phyloP scores from a whole-genome alignment of 257 asterid species.

The Hygrophila difformis region DNA sequence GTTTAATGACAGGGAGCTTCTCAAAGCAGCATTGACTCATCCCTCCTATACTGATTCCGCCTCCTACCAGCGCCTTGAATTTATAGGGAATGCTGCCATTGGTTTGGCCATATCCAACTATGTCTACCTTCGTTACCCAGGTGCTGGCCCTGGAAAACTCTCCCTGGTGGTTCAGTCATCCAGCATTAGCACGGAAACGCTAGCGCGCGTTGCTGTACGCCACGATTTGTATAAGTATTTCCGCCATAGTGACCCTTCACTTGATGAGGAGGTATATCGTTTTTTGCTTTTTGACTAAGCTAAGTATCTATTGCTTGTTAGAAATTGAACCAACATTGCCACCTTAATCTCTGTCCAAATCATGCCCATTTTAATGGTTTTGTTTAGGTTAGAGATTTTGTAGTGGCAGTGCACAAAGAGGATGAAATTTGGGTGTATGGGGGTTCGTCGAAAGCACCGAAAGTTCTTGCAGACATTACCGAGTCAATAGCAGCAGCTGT shows the following conservation, averaged over 20 bases:
- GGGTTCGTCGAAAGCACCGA: slow-evolving; percentile 70
- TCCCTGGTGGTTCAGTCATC: slow-evolving; percentile 63
- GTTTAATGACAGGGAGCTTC: slow-evolving; percentile 37
- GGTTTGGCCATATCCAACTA: slow-evolving; percentile 48
- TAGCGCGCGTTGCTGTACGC: slow-evolving; percentile 71
- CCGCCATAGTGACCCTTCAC: slow-evolving; percentile 42
- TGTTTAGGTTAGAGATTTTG: slow-evolving; percentile 65
- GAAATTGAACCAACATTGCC: slow-evolving; percentile 15
- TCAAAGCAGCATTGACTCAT: slow-evolving; percentile 72
- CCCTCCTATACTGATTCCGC: slow-evolving; percentile 47
- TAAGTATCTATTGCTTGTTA: no score
- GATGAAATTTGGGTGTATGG: slow-evolving; percentile 45
- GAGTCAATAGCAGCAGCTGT: slow-evolving; percentile 72
- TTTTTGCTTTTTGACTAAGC: background rate
- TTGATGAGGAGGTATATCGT: slow-evolving; percentile 39
- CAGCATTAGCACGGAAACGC: slow-evolving; percentile 72
- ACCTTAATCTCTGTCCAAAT: slow-evolving; percentile 23
- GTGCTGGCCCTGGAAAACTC: slow-evolving; percentile 51
- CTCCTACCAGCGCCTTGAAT: slow-evolving; percentile 84
- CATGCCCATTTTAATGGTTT: slow-evolving; percentile 14
- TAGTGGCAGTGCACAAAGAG: slow-evolving; percentile 37
- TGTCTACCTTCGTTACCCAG: slow-evolving; percentile 41
- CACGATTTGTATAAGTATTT: slow-evolving; percentile 46
- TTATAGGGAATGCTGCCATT: slow-evolving; percentile 65
- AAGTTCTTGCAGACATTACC: slow-evolving; percentile 74